Percentiles rank a stretch among this genome's conserved stretches.
phyloP scores from a whole-genome alignment of 805 yeast species.

The Candida nonsorbophila region DNA sequence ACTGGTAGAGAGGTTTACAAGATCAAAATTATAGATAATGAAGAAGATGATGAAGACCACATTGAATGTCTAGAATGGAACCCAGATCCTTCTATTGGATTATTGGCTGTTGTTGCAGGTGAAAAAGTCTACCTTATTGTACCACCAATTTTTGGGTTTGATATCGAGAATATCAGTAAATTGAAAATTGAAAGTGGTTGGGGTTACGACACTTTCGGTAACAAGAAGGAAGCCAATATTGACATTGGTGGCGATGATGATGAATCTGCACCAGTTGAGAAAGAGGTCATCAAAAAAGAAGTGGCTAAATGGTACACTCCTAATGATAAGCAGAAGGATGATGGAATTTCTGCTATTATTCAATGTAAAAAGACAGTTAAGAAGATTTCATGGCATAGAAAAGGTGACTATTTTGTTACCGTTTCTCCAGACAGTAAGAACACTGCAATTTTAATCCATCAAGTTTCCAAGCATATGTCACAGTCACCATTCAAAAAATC shows the following conservation, averaged over 20 bases:
- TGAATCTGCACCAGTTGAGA: conserved; percentile 23
- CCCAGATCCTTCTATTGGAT: conserved; percentile 69
- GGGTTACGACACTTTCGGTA: conserved; percentile 72
- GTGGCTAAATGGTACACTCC: conserved; percentile 86
- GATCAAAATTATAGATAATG: conserved; percentile 45
- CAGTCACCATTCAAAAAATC: conserved; percentile 94
- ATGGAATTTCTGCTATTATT: conserved; percentile 71
- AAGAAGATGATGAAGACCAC: conserved; percentile 63
- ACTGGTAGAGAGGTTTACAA: conserved; percentile 92
- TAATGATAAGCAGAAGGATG: conserved; percentile 46
- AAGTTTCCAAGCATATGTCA: conserved; percentile 86
- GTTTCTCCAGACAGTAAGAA: conserved; percentile 93
- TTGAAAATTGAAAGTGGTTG: conserved; percentile 83
- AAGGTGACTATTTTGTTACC: conserved; percentile 94
- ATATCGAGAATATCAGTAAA: conserved; percentile 75
- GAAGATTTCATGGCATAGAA: conserved; percentile 90
- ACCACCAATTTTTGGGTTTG: conserved; percentile 90
- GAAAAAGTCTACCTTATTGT: conserved; percentile 72
- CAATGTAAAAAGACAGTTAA: conserved; percentile 65
- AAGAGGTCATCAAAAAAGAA: conserved; percentile 33
- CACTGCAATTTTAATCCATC: conserved; percentile 89
- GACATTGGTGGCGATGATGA: conserved; percentile 34
- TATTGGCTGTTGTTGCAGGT: conserved; percentile 81
- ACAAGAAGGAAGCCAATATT: conserved; percentile 34
- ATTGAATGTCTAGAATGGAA: conserved; percentile 86